phyloP scores from a whole-genome alignment of 2,329 filamentous ascomycete genomes.

The Monosporascus ibericus region DNA sequence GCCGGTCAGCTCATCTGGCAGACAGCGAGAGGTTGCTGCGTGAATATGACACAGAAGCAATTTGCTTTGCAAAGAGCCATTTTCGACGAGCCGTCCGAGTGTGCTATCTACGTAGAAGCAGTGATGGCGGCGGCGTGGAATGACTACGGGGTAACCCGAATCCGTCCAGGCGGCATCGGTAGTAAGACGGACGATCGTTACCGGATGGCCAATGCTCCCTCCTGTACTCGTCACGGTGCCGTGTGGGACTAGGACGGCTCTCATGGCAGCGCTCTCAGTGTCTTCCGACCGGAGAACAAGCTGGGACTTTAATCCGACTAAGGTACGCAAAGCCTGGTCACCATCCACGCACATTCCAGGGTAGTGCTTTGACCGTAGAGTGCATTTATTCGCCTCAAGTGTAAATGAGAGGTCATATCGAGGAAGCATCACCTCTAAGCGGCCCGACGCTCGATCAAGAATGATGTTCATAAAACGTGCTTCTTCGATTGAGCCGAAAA shows the following conservation, averaged over 20 bases:
- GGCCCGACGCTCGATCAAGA: neutral
- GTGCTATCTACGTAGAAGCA: conserved; percentile 40
- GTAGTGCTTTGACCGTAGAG: conserved; percentile 42
- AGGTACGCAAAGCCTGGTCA: conserved; percentile 38
- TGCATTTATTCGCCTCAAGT: conserved; percentile 17
- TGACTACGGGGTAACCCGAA: conserved; percentile 21
- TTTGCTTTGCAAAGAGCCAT: conserved; percentile 44
- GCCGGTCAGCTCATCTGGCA: conserved; percentile 41
- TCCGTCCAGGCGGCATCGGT: conserved; percentile 9
- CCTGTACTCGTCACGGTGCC: conserved; percentile 20
- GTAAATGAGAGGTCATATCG: conserved; percentile 42
- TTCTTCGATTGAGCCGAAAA: neutral
- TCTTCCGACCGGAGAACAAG: conserved; percentile 33
- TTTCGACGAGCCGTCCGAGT: conserved; percentile 45
- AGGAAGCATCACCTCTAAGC: conserved; percentile 38
- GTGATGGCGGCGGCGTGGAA: neutral
- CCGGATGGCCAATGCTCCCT: conserved; percentile 2
- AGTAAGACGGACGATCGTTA: neutral
- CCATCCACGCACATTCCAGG: conserved; percentile 42
- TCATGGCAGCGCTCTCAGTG: conserved; percentile 22
- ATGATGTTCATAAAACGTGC: neutral
- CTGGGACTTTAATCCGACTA: conserved; percentile 43
- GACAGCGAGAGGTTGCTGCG: conserved; percentile 44
- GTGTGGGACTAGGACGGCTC: conserved; percentile 29
- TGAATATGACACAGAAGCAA: conserved; percentile 47